Evolutionary conservation across 73 alveolate genomes (phyloP).

Genomic region (Uronychia binucleata): DNA sequence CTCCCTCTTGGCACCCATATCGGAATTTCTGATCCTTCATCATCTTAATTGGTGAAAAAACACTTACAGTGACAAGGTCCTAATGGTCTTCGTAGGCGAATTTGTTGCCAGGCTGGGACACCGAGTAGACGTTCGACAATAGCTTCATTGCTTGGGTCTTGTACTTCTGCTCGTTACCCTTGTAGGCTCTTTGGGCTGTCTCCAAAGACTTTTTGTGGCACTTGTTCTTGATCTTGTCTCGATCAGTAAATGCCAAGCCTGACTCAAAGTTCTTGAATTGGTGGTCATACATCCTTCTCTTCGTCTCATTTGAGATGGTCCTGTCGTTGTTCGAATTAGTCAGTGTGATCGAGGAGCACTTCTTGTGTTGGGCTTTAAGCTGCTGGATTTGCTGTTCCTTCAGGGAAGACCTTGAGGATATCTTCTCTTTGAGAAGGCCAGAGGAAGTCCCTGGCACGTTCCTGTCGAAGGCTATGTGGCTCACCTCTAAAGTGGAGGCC

Average conservation of each 20-base stretch:
- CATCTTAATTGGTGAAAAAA: not conserved
- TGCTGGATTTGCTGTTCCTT: not conserved
- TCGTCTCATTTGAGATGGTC: not conserved
- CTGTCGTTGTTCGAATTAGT: not conserved
- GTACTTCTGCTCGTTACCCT: not conserved
- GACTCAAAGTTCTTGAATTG: not conserved
- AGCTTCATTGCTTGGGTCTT: not conserved
- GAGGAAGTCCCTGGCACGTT: not conserved
- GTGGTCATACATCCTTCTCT: not conserved
- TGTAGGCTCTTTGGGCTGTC: not conserved
- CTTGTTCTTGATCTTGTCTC: not conserved
- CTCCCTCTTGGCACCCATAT: no score
- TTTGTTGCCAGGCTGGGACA: constrained; percentile 3
- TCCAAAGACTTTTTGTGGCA: not conserved
- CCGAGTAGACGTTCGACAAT: not conserved
- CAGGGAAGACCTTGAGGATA: not conserved
- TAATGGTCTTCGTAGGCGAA: not conserved
- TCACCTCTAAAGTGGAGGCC: not conserved
- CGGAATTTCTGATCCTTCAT: not conserved
- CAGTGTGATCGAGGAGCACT: not conserved
- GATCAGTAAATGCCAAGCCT: not conserved
- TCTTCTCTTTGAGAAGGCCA: not conserved
- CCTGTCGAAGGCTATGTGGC: not conserved
- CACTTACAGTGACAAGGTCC: not conserved
- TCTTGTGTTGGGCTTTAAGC: not conserved